These are phyloP conservation scores for Apiospora sp. DNA, from an alignment of 2,329 filamentous ascomycete species.

Conservation along the genomic window DNA sequence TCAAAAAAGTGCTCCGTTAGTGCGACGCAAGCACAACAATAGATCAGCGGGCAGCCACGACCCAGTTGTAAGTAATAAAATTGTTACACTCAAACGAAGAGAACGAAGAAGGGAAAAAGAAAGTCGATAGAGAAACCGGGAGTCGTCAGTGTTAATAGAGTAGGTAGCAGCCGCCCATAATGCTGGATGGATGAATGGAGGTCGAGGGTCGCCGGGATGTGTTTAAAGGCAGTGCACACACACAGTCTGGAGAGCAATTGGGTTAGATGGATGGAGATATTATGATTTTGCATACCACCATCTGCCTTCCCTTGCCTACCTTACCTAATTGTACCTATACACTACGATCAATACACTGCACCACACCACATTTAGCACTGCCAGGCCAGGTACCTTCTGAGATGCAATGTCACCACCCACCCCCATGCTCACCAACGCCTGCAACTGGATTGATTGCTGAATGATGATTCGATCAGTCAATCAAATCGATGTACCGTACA, in stretches of 20 bases:
- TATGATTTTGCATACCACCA: background rate
- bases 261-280: constrained; percentile 2
- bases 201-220: background rate
- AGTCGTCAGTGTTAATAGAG: constrained; percentile 14
- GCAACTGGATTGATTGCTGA: background rate
- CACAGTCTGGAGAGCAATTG: constrained; percentile 5
- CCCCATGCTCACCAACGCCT: background rate
- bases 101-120: constrained; percentile 8
- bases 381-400: background rate
- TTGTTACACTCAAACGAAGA: constrained; percentile 1
- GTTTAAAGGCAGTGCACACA: constrained; percentile 10
- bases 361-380: background rate
- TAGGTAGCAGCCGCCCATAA: background rate
- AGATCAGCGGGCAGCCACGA: constrained; percentile 16
- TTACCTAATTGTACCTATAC: constrained; percentile 11
- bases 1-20: background rate
- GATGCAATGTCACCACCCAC: constrained; percentile 1
- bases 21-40: constrained; percentile 9
- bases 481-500: constrained; percentile 5
- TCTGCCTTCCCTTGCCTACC: background rate
- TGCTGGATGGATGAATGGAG: background rate
- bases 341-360: background rate
- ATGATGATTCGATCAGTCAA: background rate
- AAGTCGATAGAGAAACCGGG: background rate
- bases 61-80: constrained; percentile 1